Percentiles rank a stretch among this genome's conserved stretches.
phyloP scores from a whole-genome alignment of 176 grass and related monocot genomes.

The Paspalum vaginatum region DNA sequence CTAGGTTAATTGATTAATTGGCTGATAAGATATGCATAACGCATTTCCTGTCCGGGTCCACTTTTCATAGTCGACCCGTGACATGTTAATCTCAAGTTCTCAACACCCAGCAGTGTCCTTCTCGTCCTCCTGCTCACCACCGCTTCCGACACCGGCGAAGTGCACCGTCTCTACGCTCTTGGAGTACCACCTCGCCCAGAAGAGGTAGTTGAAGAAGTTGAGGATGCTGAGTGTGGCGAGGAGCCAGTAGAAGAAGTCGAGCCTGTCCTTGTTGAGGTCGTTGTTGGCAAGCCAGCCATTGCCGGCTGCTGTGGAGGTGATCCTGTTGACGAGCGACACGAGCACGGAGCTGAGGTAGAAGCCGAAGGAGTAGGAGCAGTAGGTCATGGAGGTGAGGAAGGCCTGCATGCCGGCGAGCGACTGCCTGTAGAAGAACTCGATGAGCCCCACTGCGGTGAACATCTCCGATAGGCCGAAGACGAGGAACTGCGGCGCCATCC shows the following conservation, averaged over 20 bases:
- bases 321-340: slow-evolving; percentile 70
- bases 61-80: background rate
- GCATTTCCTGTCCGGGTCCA: background rate
- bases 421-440: slow-evolving; percentile 98
- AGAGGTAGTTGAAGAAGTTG: slow-evolving; percentile 89
- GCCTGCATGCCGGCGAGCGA: slow-evolving; percentile 82
- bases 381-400: slow-evolving; percentile 88
- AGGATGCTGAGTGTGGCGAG: slow-evolving; percentile 69
- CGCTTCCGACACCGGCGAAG: slow-evolving; percentile 35
- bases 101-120: slow-evolving; percentile 23
- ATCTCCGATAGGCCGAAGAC: slow-evolving; percentile 90
- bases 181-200: slow-evolving; percentile 84
- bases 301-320: slow-evolving; percentile 15
- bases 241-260: slow-evolving; percentile 92
- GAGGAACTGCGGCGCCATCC: slow-evolving; percentile 87
- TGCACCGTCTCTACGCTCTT: slow-evolving; percentile 54
- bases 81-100: slow-evolving; percentile 26
- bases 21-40: background rate
- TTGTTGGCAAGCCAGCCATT: slow-evolving; percentile 72
- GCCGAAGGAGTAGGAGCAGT: slow-evolving; percentile 96
- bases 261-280: slow-evolving; percentile 86
- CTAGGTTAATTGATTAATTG: slow-evolving; percentile 38
- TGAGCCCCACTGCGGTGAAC: slow-evolving; percentile 91
- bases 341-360: slow-evolving; percentile 94
- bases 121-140: slow-evolving; percentile 34